Percentiles rank a stretch among this genome's conserved stretches.
These are phyloP conservation scores for Corymbia citriodora DNA, from an alignment of 441 rosid species.

Conservation along the genomic window DNA sequence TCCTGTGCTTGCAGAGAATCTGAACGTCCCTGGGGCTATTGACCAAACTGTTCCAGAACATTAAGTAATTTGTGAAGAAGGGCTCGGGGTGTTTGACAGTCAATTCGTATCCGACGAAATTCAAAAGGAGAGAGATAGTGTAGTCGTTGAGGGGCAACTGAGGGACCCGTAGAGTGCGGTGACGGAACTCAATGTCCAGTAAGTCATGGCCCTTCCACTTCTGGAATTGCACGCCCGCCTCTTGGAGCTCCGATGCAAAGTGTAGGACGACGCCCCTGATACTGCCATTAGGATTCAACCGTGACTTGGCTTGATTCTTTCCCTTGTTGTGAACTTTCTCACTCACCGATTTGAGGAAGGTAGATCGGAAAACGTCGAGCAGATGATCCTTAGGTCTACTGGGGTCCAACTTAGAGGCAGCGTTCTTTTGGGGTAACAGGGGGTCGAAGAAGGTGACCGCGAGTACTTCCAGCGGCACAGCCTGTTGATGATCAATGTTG, in stretches of 20 bases:
- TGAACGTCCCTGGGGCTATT: neutral
- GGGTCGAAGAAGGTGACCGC: neutral
- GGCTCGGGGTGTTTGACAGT: neutral
- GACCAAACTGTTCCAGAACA: slow-evolving; percentile 1
- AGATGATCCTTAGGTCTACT: neutral
- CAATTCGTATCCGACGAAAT: slow-evolving; percentile 1
- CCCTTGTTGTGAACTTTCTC: neutral
- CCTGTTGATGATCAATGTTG: neutral
- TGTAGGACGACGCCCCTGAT: neutral
- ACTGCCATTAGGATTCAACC: neutral
- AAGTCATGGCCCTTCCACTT: neutral
- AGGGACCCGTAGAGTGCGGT: neutral
- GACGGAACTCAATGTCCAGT: neutral
- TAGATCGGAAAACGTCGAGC: neutral
- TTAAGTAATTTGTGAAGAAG: slow-evolving; percentile 12
- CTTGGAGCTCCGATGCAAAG: neutral
- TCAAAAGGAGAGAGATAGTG: neutral
- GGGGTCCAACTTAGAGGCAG: neutral
- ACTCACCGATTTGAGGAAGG: neutral
- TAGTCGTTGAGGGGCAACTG: neutral
- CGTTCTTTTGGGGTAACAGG: neutral
- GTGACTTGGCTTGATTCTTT: neutral
- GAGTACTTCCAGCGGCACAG: neutral
- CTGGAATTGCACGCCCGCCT: neutral
- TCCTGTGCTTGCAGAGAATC: neutral